phyloP scores from a whole-genome alignment of 441 rosid species.

The Heliophila coronopifolia region DNA sequence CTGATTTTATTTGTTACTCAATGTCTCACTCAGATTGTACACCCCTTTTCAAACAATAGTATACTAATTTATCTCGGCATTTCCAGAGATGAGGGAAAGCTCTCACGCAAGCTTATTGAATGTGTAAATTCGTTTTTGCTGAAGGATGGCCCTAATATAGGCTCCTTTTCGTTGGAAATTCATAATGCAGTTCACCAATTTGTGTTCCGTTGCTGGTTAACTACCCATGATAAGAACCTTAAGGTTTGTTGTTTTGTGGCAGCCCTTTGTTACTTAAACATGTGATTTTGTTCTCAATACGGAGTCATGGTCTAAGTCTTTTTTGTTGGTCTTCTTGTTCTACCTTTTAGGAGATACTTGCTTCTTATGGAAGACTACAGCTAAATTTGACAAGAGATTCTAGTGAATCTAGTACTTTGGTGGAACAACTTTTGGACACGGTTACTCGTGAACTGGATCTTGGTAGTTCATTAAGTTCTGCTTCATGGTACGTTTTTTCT shows the following conservation, averaged over 20 bases:
- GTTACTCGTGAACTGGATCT: slow-evolving; percentile 85
- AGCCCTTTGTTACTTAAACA: slow-evolving; percentile 17
- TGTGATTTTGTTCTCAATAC: slow-evolving; percentile 5
- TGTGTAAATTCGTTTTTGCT: slow-evolving; percentile 72
- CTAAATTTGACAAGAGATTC: slow-evolving; percentile 58
- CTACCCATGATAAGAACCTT: slow-evolving; percentile 67
- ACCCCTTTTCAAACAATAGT: slow-evolving; percentile 8
- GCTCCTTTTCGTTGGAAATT: slow-evolving; percentile 54
- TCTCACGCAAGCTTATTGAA: slow-evolving; percentile 85
- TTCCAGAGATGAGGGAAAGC: slow-evolving; percentile 87
- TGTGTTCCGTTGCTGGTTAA: slow-evolving; percentile 65
- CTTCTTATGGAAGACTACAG: slow-evolving; percentile 66
- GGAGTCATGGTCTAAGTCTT: slow-evolving; percentile 8
- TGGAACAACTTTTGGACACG: slow-evolving; percentile 74
- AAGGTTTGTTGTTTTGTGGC: slow-evolving; percentile 47
- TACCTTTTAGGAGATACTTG: slow-evolving; percentile 62
- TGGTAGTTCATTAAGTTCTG: slow-evolving; percentile 43
- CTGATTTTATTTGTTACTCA: slow-evolving; percentile 15
- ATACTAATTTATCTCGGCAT: slow-evolving; percentile 23
- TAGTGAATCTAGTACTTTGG: slow-evolving; percentile 50
- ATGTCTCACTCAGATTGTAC: slow-evolving; percentile 7
- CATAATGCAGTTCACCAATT: slow-evolving; percentile 57
- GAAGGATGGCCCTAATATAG: slow-evolving; percentile 87
- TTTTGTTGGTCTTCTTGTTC: slow-evolving; percentile 8
- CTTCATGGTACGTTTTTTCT: slow-evolving; percentile 42